Base-by-base conservation (phyloP, 2,329 filamentous ascomycete species). In the Penicillium sp. region DNA sequence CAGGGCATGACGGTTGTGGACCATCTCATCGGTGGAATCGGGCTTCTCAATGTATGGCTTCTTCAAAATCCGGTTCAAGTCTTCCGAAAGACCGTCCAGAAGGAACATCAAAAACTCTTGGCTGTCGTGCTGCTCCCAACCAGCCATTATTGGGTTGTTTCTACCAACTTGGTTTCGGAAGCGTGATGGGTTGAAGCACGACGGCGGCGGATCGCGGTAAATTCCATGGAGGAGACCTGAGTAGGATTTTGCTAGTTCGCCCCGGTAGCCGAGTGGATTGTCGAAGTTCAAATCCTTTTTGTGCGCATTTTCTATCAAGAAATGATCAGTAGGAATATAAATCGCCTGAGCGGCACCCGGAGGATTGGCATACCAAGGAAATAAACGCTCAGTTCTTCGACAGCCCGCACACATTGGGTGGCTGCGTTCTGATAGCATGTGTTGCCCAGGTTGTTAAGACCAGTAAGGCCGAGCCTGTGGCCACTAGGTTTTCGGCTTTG, bases 391-490 rank as follows among this genome's bases (percentile, higher is more conserved):
- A 98, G 71, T 65, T 98, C 93, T 60, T 95, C 87, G 0, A 96
- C 89, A 54, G 87, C 94, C 35, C 91, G 83, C 36, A 98, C 80
- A 63, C 93, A 98, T 63, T 98, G 93, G 39, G 97, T 74, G 7
- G 93, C 93, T 15, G 91, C 95, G 66, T 97, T 97, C 90, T 97
- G 96, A 70, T 98, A 98, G 68, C 93, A 98, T 0, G 93, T 97
- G 59, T 98, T 98, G 33, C 93, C 93, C 10, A 98, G 72, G 59
- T 98, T 98, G 49, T 80, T 81, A 36, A 98, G 72, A 21, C 93
- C 93, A 28, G 90, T 86, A 27, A 83, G 84, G 20, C 93, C 93
- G 21, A 81, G 68, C 47, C 82, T 81, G 7, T 86, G 86, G 26
- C 81, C 79, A 52, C 80, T 82, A 8, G 32, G 27, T 45, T 83